Evolutionary conservation across 2,329 filamentous ascomycete genomes (phyloP).

Genomic region (Aureobasidium leucospermi): DNA sequence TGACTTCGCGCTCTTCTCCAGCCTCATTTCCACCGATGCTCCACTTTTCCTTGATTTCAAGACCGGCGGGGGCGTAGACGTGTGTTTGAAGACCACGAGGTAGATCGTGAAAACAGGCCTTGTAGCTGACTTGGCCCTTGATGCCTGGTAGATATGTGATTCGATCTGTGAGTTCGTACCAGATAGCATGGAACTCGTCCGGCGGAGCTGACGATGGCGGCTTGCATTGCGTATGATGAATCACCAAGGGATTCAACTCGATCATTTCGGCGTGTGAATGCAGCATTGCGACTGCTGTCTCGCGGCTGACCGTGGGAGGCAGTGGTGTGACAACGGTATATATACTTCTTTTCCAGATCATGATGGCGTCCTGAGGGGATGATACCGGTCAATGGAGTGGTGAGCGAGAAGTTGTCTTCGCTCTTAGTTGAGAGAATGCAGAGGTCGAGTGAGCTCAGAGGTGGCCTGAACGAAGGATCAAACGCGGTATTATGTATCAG

Average conservation of each 20-base stretch:
- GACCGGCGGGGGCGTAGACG: conserved; percentile 71
- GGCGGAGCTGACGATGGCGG: conserved; percentile 58
- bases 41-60: conserved; percentile 75
- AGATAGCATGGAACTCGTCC: conserved; percentile 65
- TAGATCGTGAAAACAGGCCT: conserved; percentile 71
- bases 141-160: conserved; percentile 67
- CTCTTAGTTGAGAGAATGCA: neutral
- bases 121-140: conserved; percentile 66
- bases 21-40: conserved; percentile 63
- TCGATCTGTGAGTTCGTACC: conserved; percentile 74
- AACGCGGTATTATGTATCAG: neutral
- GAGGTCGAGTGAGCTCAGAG: neutral
- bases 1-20: conserved; percentile 58
- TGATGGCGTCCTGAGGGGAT: neutral
- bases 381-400: neutral
- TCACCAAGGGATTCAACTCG: conserved; percentile 76
- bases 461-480: neutral
- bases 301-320: conserved; percentile 58
- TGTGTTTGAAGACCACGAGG: conserved; percentile 71
- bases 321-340: conserved; percentile 77
- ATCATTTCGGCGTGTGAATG: conserved; percentile 79
- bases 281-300: conserved; percentile 66
- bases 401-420: neutral
- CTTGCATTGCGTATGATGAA: conserved; percentile 60
- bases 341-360: conserved; percentile 61